These are phyloP conservation scores for Sporothrix dimorphospora DNA, from an alignment of 2,329 filamentous ascomycete genomes.

Conservation along the genomic window DNA sequence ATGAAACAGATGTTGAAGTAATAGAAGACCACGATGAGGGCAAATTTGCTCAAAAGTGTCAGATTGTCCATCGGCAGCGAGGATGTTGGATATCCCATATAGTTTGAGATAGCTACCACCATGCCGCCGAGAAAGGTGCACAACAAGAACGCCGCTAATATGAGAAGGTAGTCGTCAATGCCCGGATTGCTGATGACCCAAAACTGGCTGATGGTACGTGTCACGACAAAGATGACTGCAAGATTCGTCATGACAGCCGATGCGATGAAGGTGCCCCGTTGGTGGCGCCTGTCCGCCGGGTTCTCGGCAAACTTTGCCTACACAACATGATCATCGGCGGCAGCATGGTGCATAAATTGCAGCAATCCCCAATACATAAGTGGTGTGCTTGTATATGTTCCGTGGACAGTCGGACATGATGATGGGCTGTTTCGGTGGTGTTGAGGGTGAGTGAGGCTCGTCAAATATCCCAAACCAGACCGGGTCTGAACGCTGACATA, in stretches of 20 bases:
- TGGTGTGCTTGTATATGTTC: too few relatives aligned
- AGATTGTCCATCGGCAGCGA: constrained; percentile 28
- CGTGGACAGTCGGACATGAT: too few relatives aligned
- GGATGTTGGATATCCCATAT: background rate
- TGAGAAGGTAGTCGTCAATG: constrained; percentile 35
- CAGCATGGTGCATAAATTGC: too few relatives aligned
- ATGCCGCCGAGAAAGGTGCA: constrained; percentile 32
- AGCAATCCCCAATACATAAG: too few relatives aligned
- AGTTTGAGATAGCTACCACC: background rate
- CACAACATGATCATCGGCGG: background rate
- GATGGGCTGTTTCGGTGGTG: too few relatives aligned
- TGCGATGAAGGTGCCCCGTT: constrained; percentile 4
- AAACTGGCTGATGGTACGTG: constrained; percentile 35
- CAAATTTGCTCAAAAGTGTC: constrained; percentile 30
- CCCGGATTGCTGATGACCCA: constrained; percentile 35
- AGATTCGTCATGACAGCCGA: constrained; percentile 4
- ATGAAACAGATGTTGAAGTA: constrained; percentile 46
- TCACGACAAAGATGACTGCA: constrained; percentile 31
- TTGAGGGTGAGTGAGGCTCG: too few relatives aligned
- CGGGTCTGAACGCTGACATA: too few relatives aligned
- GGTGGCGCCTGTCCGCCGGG: background rate
- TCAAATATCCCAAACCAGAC: too few relatives aligned
- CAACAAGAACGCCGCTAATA: constrained; percentile 32
- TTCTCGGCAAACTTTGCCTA: background rate
- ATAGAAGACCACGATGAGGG: constrained; percentile 46